Evolutionary conservation across 805 yeast species (phyloP), one percentile per base, ranked within the genome.

Genomic region (Candida boleticola): DNA sequence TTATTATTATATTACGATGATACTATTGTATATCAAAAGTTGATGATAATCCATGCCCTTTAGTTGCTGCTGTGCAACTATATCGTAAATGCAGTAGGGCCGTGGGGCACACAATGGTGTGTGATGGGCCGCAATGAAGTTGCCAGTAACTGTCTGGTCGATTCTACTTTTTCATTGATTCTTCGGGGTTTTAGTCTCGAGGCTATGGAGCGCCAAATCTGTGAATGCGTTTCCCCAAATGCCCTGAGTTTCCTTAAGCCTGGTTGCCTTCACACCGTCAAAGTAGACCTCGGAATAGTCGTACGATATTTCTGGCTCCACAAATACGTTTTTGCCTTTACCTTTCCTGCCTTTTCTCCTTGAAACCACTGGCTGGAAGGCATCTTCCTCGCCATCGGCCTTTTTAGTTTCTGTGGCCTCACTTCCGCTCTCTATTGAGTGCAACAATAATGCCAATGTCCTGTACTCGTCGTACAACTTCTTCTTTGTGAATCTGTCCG

Each of bases 221-320:
- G 80, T 69, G 49, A 79, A 79, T 16, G 83, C 63, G 43, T 75
- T 76, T 2, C 68, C 59, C 82, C 82, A 78, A 1, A 59, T 62
- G 1, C 70, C 74, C 13, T 55, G 58, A 21, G 47, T 51, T 6
- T 57, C 46, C 18, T 40, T 49, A 39, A 52, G 60, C 23, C 57
- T 51, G 0, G 17, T 41, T 5, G 66, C 42, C 1, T 40, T 9
- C 0, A 64, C 51, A 0, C 40, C 37, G 0, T 42, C 37, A 46
- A 74, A 75, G 50, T 72, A 72, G 11, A 60, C 40, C 5, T 29
- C 39, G 1, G 48, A 47, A 25, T 43, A 52, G 31, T 60, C 53
- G 48, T 73, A 69, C 21, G 56, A 57, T 3, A 73, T 44, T 13
- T 39, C 44, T 9, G 73, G 68, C 34, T 63, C 68, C 17, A 47